Percentiles rank a stretch among this genome's conserved stretches.
phyloP scores from a whole-genome alignment of 305 asterid genomes.

The Solanum chacoense region DNA sequence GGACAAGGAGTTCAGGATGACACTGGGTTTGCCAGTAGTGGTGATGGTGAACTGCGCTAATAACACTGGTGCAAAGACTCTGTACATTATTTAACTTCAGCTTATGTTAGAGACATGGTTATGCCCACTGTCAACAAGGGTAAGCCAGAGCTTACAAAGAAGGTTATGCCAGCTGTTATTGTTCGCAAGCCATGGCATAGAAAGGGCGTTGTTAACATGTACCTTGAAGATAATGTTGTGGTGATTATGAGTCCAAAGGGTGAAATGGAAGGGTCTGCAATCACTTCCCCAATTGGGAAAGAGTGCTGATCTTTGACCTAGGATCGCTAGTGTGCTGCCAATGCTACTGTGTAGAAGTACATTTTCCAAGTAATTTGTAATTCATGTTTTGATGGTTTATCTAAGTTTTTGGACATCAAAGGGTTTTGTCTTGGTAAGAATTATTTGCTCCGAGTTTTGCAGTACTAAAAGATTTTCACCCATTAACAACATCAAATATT shows the following conservation, averaged over 20 bases:
- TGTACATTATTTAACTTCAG: not conserved
- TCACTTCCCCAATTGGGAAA: conserved; percentile 46
- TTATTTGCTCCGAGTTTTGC: not conserved
- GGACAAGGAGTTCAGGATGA: conserved; percentile 47
- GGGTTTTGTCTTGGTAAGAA: not conserved
- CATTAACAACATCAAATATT: not conserved
- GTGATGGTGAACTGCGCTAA: conserved; percentile 86
- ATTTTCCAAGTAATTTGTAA: not conserved
- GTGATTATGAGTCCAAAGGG: conserved; percentile 57
- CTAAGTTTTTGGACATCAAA: not conserved
- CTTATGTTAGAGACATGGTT: not conserved
- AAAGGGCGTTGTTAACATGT: not conserved
- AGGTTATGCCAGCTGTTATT: conserved; percentile 82
- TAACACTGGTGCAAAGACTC: conserved; percentile 63
- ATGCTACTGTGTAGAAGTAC: conserved; percentile 30
- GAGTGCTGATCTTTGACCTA: conserved; percentile 55
- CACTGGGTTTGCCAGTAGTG: conserved; percentile 82
- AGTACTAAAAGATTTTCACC: not conserved
- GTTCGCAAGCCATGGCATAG: conserved; percentile 1
- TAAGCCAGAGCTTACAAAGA: conserved; percentile 77
- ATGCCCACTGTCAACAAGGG: conserved; percentile 71
- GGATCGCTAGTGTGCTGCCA: conserved; percentile 50
- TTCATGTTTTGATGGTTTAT: not conserved
- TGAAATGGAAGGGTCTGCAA: conserved; percentile 55
- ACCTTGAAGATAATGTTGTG: conserved; percentile 38